Evolutionary conservation across 495 filamentous ascomycete species (phyloP).

Genomic region (Hypoxylon intermedium): DNA sequence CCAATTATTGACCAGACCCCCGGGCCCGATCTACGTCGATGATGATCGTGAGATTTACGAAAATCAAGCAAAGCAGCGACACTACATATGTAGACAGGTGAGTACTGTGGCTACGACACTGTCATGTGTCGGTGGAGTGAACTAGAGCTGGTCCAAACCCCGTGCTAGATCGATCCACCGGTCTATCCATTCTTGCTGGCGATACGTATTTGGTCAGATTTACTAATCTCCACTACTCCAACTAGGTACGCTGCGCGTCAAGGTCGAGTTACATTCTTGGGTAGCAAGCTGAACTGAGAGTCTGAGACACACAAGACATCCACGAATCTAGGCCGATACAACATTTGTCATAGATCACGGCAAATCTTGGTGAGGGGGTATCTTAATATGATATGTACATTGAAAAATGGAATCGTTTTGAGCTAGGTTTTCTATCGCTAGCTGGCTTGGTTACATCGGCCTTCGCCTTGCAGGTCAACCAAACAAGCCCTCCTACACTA

Average conservation of each 20-base stretch:
- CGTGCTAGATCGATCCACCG: no score
- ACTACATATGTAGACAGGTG: background rate
- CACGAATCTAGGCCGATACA: background rate
- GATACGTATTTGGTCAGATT: no score
- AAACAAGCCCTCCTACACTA: background rate
- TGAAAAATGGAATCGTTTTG: background rate
- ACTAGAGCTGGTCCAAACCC: no score
- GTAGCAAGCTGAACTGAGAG: conserved; percentile 2
- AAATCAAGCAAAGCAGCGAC: conserved; percentile 14
- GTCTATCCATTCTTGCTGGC: no score
- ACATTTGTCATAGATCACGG: background rate
- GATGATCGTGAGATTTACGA: conserved; percentile 7
- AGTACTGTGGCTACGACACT: no score
- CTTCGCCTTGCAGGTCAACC: conserved; percentile 5
- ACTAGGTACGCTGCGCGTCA: no score
- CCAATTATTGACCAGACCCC: conserved; percentile 12
- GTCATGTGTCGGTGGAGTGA: no score
- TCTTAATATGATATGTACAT: conserved; percentile 17
- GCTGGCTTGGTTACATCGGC: conserved; percentile 18
- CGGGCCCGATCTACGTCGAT: background rate
- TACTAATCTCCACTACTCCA: no score
- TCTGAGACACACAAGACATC: background rate
- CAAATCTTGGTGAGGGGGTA: conserved; percentile 5
- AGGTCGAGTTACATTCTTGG: background rate
- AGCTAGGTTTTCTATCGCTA: background rate